Evolutionary conservation across 441 rosid genomes (phyloP).

Genomic region (Euphorbia corollata): DNA sequence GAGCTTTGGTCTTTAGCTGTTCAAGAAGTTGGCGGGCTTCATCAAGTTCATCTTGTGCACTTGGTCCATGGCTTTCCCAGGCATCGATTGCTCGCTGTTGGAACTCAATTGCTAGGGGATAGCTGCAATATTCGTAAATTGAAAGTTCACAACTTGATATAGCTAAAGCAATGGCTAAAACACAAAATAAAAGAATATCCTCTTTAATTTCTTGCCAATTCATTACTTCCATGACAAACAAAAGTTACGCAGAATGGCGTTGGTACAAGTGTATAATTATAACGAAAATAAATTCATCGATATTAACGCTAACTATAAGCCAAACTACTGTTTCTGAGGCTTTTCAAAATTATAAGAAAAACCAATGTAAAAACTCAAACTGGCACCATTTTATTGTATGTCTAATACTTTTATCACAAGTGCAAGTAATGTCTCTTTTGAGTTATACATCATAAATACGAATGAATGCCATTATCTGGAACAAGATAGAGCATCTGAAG

Average conservation of each 20-base stretch:
- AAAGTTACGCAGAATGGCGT: not conserved
- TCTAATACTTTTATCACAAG: not conserved
- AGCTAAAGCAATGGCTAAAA: not conserved
- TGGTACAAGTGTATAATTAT: not conserved
- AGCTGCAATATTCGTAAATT: constrained; percentile 41
- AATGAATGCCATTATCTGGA: not conserved
- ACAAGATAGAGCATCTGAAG: not conserved
- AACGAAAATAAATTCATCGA: no score
- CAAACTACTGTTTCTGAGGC: no score
- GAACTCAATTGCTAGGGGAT: constrained; percentile 68
- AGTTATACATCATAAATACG: no score
- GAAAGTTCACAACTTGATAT: constrained; percentile 8
- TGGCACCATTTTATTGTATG: not conserved
- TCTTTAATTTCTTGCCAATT: constrained; percentile 10
- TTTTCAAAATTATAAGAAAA: not conserved
- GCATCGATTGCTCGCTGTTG: constrained; percentile 71
- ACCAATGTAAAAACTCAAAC: not conserved
- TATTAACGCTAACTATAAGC: no score
- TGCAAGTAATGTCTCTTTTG: no score
- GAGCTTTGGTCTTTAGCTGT: constrained; percentile 58
- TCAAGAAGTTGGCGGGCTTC: constrained; percentile 53
- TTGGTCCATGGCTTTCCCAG: constrained; percentile 82
- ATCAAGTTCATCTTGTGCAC: constrained; percentile 55
- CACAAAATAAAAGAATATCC: not conserved
- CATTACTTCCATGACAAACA: constrained; percentile 3